These are phyloP conservation scores for Epichloe hybrida DNA, from an alignment of 2,329 filamentous ascomycete genomes.

Conservation along the genomic window DNA sequence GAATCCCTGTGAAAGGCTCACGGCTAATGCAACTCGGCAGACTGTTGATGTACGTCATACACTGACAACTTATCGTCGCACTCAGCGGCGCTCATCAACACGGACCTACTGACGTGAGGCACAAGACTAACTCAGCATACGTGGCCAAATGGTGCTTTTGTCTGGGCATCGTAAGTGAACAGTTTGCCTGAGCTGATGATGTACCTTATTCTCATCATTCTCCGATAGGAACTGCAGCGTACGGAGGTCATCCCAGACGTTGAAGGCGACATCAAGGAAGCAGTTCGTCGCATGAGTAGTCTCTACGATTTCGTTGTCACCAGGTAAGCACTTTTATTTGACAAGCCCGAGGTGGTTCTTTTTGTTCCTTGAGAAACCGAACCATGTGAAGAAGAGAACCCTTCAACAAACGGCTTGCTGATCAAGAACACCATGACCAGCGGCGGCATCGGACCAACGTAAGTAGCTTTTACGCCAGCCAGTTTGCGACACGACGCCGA, in stretches of 20 bases:
- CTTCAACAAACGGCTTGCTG: not conserved
- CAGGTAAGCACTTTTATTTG: slow-evolving; percentile 28
- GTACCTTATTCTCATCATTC: not conserved
- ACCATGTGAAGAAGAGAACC: no score
- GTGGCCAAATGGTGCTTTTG: slow-evolving; percentile 53
- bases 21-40: slow-evolving; percentile 8
- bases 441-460: slow-evolving; percentile 93
- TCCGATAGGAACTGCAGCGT: slow-evolving; percentile 55
- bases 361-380: no score
- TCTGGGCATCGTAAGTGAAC: slow-evolving; percentile 39
- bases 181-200: not conserved
- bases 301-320: slow-evolving; percentile 93
- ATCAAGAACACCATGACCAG: slow-evolving; percentile 22
- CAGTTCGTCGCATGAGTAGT: slow-evolving; percentile 71
- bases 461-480: slow-evolving; percentile 19
- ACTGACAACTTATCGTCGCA: not conserved
- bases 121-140: slow-evolving; percentile 49
- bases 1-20: not conserved
- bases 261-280: slow-evolving; percentile 79
- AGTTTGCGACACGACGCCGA: slow-evolving; percentile 5
- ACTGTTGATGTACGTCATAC: slow-evolving; percentile 26
- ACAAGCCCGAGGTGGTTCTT: no score
- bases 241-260: slow-evolving; percentile 92
- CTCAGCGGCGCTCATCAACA: not conserved
- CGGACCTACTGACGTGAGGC: not conserved